Evolutionary conservation across 768 basidiomycete species (phyloP).

Genomic region (Termitomyces sp.): DNA sequence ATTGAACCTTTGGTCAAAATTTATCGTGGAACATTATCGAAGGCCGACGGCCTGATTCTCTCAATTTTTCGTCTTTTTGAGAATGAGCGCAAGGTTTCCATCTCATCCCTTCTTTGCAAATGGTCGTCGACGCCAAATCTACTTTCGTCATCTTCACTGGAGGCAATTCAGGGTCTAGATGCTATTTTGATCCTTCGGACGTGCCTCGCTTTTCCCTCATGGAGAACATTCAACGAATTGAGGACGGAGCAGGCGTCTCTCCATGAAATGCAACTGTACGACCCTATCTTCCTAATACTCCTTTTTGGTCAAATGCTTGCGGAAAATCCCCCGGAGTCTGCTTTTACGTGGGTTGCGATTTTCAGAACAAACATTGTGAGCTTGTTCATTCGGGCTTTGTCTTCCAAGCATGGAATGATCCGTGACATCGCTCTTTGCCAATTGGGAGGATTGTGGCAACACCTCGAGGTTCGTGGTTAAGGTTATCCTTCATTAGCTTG

Average conservation of each 20-base stretch:
- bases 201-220: constrained; percentile 63
- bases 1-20: constrained; percentile 70
- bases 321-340: constrained; percentile 50
- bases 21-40: constrained; percentile 70
- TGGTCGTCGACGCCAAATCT: constrained; percentile 56
- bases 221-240: constrained; percentile 47
- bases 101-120: constrained; percentile 52
- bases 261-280: constrained; percentile 53
- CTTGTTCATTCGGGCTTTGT: constrained; percentile 66
- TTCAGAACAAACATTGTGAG: constrained; percentile 78
- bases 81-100: constrained; percentile 56
- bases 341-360: constrained; percentile 80
- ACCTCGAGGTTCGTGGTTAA: constrained; percentile 51
- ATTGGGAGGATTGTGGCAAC: constrained; percentile 54
- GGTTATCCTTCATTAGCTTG: neutral
- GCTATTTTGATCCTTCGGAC: constrained; percentile 63
- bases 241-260: constrained; percentile 16
- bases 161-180: constrained; percentile 70
- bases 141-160: constrained; percentile 44
- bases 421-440: constrained; percentile 60
- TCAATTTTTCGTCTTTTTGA: constrained; percentile 81
- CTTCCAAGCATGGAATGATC: constrained; percentile 55
- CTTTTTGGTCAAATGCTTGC: constrained; percentile 64
- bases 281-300: constrained; percentile 71
- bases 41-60: constrained; percentile 61